Percentiles rank a stretch among this genome's conserved stretches.
phyloP scores from a whole-genome alignment of 768 basidiomycete genomes.

The Boletus pseudo-olivaceus region DNA sequence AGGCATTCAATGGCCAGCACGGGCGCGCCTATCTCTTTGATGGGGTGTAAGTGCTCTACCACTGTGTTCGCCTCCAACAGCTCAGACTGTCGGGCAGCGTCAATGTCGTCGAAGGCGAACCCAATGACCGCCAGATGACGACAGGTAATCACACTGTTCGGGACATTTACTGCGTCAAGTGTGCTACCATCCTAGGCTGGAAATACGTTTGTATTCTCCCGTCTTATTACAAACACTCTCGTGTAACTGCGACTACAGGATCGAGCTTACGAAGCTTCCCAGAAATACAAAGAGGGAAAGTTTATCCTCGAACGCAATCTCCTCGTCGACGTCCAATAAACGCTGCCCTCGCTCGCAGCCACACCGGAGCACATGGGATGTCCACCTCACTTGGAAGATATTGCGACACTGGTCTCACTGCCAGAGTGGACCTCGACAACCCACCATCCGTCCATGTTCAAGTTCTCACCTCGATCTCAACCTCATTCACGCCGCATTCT shows the following conservation, averaged over 20 bases:
- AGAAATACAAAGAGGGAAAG: conserved; percentile 99
- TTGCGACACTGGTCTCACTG: conserved; percentile 11
- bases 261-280: conserved; percentile 80
- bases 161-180: conserved; percentile 93
- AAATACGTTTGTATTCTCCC: conserved; percentile 71
- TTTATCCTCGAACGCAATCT: conserved; percentile 95
- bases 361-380: too few relatives aligned
- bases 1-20: conserved; percentile 98
- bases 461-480: conserved; percentile 13
- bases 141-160: conserved; percentile 96
- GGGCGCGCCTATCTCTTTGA: conserved; percentile 95
- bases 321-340: conserved; percentile 79
- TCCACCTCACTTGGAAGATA: too few relatives aligned
- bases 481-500: conserved; percentile 14
- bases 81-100: conserved; percentile 50
- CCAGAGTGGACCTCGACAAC: conserved; percentile 15
- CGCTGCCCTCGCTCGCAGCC: conserved; percentile 6
- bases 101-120: conserved; percentile 86
- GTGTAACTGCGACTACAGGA: conserved; percentile 52
- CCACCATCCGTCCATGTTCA: conserved; percentile 9
- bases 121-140: conserved; percentile 92
- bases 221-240: neutral
- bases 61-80: conserved; percentile 5
- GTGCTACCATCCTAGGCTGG: conserved; percentile 86
- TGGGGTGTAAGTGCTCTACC: conserved; percentile 64